Evolutionary conservation across 1,139 yeast genomes (phyloP), one percentile per base, ranked within the genome.

Genomic region (Eremothecium gossypii): DNA sequence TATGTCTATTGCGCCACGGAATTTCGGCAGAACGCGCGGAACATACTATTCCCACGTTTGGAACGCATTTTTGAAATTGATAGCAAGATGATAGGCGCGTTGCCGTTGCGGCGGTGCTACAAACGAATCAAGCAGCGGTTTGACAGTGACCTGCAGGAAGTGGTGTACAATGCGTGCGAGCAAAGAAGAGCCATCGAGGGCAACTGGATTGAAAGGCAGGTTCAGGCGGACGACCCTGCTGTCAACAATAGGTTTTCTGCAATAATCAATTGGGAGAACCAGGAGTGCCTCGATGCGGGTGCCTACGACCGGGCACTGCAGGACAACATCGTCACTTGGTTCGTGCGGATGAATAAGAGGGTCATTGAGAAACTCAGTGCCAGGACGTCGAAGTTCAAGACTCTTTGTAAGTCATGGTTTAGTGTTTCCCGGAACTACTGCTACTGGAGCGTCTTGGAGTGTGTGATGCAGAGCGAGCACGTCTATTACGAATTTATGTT

Each of bases 401-500:
- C 37, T 7, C 27, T 20, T 8, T 34, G 37, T 34, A 34, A 34
- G 37, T 20, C 37, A 5, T 34, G 37, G 37, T n/a, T 34, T 6
- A 14, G 12, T 10, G 29, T 23, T 9, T 14, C 37, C 10, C 27
- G n/a, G 4, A 34, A 17, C 10, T 20, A 23, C n/a, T n/a, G 14
- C 5, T 34, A 34, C 27, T 34, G 37, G 37, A 23, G 17, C 9
- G 29, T 34, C 9, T 23, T 34, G 8, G 37, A 34, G 29, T 23
- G 29, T 8, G n/a, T 34, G 3, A 27, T 34, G 11, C 29, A 14
- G 14, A 14, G 11, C 6, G 37, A 23, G n/a, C 13, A 23, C 27
- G 27, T 34, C 9, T n/a, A n/a, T 10, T 34, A 34, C 20, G 37
- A 34, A 23, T 34, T n/a, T 23, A 34, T 34, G 27, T 29, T 29